Percentiles rank a stretch among this genome's conserved stretches.
Conservation (phyloP, 164 flowering plant genomes). For the Sextonia rubra region DNA sequence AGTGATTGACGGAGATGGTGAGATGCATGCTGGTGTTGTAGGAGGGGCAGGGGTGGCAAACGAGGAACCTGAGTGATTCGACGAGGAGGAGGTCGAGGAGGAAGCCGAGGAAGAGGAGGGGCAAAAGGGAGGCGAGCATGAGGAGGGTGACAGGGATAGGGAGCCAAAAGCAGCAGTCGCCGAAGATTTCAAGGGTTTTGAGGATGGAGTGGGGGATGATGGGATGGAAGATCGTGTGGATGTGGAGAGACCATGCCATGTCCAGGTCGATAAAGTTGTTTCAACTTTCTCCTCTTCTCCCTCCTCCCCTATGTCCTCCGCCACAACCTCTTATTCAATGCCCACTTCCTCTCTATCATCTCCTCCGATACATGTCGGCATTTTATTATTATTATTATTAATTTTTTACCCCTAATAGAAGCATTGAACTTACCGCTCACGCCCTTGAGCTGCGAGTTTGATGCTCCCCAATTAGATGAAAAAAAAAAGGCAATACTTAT, state of each 20-base stretch:
- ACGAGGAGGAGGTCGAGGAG: slow-evolving; percentile 57
- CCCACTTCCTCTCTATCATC: too few relatives aligned
- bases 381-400: too few relatives aligned
- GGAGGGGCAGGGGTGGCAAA: slow-evolving; percentile 72
- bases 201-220: slow-evolving; percentile 43
- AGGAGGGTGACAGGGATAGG: slow-evolving; percentile 47
- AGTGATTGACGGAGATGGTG: slow-evolving; percentile 66
- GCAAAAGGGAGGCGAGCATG: slow-evolving; percentile 29
- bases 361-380: too few relatives aligned
- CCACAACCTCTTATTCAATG: too few relatives aligned
- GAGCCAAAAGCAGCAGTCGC: slow-evolving; percentile 74
- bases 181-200: slow-evolving; percentile 62
- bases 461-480: too few relatives aligned
- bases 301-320: too few relatives aligned
- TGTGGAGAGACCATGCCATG: slow-evolving; percentile 42
- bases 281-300: too few relatives aligned
- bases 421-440: too few relatives aligned
- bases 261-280: slow-evolving; percentile 42
- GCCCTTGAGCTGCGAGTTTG: too few relatives aligned
- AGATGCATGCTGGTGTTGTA: slow-evolving; percentile 64
- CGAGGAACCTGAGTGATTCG: slow-evolving; percentile 43
- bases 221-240: slow-evolving; percentile 45
- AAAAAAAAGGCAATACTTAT: too few relatives aligned
- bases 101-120: slow-evolving; percentile 37
- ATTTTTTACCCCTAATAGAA: too few relatives aligned